Base-by-base conservation (phyloP, 805 yeast species). In the Myxozyma lipomycoides region DNA sequence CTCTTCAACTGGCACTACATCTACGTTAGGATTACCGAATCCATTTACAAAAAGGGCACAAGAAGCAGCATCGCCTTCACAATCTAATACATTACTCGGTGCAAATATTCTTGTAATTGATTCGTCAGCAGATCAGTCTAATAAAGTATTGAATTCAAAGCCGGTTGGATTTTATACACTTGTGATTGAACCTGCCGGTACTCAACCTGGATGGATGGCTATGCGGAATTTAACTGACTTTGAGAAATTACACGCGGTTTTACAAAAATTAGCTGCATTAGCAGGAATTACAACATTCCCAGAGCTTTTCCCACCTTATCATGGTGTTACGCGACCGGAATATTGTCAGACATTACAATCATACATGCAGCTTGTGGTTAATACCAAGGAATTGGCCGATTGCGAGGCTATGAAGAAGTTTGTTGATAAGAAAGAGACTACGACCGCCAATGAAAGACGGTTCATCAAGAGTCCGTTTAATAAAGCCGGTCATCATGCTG, bases 401-500 rank as follows among this genome's bases (percentile, higher is more conserved):
- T 52, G 60, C 34, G 62, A 60, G 37, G 62, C 62, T 1, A 48
- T 60, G 45, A 52, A 54, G 40, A 58, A 60, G 26, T 60, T 60
- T 51, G 51, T 55, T 24, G 56, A 56, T 40, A 58, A 58, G 43
- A 54, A 53, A 30, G 61, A 57, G 26, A 46, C 46, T 15, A 40
- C 56, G 22, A 45, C 50, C 12, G 41, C 49, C 4, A 43, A 40
- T 15, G 58, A 54, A 21, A 45, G 43, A 32, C 40, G 58, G 23
- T 54, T 51, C 56, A 48, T 40, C 25, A 54, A 51, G 25, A 47
- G 39, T 25, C 58, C 51, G 39, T 36, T 28, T 12, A 28, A 28
- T 12, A 28, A 28, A 12, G 12, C 7, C 12, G 12, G 12, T 28
- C 12, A 7, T 28, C 32, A 28, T 12, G 12, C 7, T 12, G 12